Conservation (phyloP, 768 basidiomycete genomes). For the Psilocybe tampanensis region DNA sequence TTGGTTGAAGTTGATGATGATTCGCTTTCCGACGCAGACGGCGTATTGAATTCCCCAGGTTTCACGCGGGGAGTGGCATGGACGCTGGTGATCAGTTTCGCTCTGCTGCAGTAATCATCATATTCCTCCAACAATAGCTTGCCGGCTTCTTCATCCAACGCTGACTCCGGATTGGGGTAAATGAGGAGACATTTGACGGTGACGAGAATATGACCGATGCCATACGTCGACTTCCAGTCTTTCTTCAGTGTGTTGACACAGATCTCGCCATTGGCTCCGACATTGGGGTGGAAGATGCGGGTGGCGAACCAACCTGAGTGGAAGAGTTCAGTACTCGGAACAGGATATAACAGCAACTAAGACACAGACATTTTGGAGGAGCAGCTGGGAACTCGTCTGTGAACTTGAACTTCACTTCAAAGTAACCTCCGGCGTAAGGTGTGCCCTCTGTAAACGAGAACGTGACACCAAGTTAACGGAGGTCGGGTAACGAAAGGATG, state of each 20-base stretch:
- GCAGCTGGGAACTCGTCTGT: constrained; percentile 92
- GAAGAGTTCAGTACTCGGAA: background rate
- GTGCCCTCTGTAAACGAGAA: constrained; percentile 48
- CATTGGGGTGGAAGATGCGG: constrained; percentile 98
- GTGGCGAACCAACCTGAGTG: constrained; percentile 82
- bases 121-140: constrained; percentile 91
- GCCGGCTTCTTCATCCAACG: constrained; percentile 94
- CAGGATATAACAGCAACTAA: background rate
- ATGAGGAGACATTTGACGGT: constrained; percentile 96
- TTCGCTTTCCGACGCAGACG: constrained; percentile 27
- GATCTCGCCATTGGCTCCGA: constrained; percentile 87
- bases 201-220: constrained; percentile 88
- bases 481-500: constrained; percentile 4
- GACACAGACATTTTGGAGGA: constrained; percentile 85
- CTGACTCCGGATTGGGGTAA: constrained; percentile 96
- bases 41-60: constrained; percentile 71
- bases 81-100: constrained; percentile 86
- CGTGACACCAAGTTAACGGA: constrained; percentile 24
- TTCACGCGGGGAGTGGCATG: constrained; percentile 83
- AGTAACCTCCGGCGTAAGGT: constrained; percentile 69
- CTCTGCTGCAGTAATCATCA: constrained; percentile 82
- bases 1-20: constrained; percentile 15
- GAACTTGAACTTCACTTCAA: constrained; percentile 83
- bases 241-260: constrained; percentile 98
- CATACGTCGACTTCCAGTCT: constrained; percentile 92